Percentiles rank a stretch among this genome's conserved stretches.
phyloP scores from a whole-genome alignment of 208 protist genomes.

The Crithidia expoeki region DNA sequence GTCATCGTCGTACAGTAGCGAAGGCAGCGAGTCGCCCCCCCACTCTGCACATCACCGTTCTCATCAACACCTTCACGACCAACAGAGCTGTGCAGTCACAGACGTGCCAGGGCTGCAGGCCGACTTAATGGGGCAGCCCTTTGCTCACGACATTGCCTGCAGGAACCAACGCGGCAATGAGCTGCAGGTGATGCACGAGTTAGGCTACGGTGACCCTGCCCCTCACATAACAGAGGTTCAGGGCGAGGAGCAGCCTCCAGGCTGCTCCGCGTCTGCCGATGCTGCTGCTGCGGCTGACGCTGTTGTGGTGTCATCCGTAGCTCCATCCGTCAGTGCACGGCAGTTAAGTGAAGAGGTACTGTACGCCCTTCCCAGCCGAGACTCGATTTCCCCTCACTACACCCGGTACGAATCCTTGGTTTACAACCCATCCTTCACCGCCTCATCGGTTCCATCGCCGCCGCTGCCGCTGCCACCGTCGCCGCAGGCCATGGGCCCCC shows the following conservation, averaged over 20 bases:
- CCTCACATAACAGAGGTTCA: too few species aligned
- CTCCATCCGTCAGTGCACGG: neutral
- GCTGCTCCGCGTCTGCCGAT: too few species aligned
- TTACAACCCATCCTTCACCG: constrained; percentile 9
- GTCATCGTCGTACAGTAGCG: constrained; percentile 25
- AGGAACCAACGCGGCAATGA: too few species aligned
- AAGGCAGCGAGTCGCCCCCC: constrained; percentile 1
- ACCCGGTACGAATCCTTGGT: constrained; percentile 10
- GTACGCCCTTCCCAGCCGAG: constrained; percentile 1
- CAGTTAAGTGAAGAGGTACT: constrained; percentile 1
- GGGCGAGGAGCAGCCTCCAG: too few species aligned
- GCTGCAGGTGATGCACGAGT: too few species aligned
- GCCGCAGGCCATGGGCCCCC: neutral
- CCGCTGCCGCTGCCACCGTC: constrained; percentile 15
- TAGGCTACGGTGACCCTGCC: too few species aligned
- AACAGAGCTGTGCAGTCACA: neutral
- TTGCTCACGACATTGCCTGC: too few species aligned
- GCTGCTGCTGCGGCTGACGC: neutral
- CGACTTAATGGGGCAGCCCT: neutral
- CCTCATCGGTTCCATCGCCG: constrained; percentile 5
- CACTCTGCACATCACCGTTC: neutral
- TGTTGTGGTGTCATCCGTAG: neutral
- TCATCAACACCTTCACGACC: neutral
- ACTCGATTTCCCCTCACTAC: constrained; percentile 9
- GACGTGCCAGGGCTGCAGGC: neutral